phyloP scores from a whole-genome alignment of 805 yeast species.

The Hanseniaspora thailandica region DNA sequence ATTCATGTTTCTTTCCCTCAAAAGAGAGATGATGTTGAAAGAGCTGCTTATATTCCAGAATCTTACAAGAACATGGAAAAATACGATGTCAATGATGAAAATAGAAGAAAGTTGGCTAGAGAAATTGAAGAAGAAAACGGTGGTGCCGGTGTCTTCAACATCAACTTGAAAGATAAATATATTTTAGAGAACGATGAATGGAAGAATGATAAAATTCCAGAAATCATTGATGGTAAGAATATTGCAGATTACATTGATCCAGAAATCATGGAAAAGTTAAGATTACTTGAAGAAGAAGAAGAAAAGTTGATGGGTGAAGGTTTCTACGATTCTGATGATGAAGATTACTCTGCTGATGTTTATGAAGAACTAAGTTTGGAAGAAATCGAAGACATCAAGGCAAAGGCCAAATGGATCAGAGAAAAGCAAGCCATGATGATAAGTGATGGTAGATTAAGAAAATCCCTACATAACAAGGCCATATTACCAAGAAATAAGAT shows the following conservation, averaged over 20 bases:
- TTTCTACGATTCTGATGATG: slow-evolving; percentile 81
- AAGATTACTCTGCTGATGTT: slow-evolving; percentile 53
- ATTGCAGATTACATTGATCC: slow-evolving; percentile 96
- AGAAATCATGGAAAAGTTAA: slow-evolving; percentile 83
- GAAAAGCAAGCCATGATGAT: slow-evolving; percentile 90
- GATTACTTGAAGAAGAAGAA: slow-evolving; percentile 94
- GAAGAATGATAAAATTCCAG: slow-evolving; percentile 97
- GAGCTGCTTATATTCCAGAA: slow-evolving; percentile 77
- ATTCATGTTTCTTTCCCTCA: slow-evolving; percentile 89
- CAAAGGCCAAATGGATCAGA: slow-evolving; percentile 91
- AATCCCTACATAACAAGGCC: slow-evolving; percentile 74
- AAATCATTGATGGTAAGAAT: slow-evolving; percentile 87
- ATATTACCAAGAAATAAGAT: slow-evolving; percentile 83
- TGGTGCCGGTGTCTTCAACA: slow-evolving; percentile 96
- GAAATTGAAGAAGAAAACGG: slow-evolving; percentile 92
- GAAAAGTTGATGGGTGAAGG: slow-evolving; percentile 89
- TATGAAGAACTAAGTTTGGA: slow-evolving; percentile 61
- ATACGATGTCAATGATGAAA: slow-evolving; percentile 70
- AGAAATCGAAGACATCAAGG: slow-evolving; percentile 55
- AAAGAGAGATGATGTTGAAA: slow-evolving; percentile 71
- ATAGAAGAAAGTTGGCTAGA: slow-evolving; percentile 67
- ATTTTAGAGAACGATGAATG: slow-evolving; percentile 90
- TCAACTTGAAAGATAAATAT: slow-evolving; percentile 86
- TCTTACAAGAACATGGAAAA: slow-evolving; percentile 47
- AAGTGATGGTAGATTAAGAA: slow-evolving; percentile 74